phyloP scores from a whole-genome alignment of 108 stramenopile species.

The Discostella pseudostelligera region DNA sequence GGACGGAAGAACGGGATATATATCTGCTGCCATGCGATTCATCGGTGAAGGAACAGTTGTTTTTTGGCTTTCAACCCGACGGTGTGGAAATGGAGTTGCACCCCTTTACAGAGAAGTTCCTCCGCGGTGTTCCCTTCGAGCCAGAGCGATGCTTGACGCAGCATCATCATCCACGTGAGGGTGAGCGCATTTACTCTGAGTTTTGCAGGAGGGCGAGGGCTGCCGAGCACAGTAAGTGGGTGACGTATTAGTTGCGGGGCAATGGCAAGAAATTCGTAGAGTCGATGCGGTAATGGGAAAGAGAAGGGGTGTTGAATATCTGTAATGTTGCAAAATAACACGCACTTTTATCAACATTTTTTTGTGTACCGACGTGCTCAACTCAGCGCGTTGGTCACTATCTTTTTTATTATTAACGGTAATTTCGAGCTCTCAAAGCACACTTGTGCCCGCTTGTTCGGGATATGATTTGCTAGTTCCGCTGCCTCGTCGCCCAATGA shows the following conservation, averaged over 20 bases:
- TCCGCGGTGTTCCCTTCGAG: neutral
- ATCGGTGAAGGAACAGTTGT: slow-evolving; percentile 8
- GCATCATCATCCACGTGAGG: slow-evolving; percentile 39
- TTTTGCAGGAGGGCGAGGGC: slow-evolving; percentile 22
- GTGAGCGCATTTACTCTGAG: slow-evolving; percentile 28
- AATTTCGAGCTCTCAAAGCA: slow-evolving; percentile 64
- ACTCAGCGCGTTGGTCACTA: slow-evolving; percentile 50
- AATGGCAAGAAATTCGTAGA: too few relatives aligned
- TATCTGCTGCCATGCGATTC: slow-evolving; percentile 8
- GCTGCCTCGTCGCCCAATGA: slow-evolving; percentile 70
- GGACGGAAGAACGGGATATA: neutral
- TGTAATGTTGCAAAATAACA: too few relatives aligned
- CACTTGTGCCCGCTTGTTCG: slow-evolving; percentile 58
- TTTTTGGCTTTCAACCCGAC: slow-evolving; percentile 17
- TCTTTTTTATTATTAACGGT: slow-evolving; percentile 57
- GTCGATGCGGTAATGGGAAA: too few relatives aligned
- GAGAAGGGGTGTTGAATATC: too few relatives aligned
- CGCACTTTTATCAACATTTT: too few relatives aligned
- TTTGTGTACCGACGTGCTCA: neutral
- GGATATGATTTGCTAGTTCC: slow-evolving; percentile 44
- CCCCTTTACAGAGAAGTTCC: slow-evolving; percentile 11
- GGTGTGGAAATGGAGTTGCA: slow-evolving; percentile 31
- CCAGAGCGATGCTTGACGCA: slow-evolving; percentile 24
- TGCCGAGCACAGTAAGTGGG: slow-evolving; percentile 21
- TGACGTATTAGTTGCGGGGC: slow-evolving; percentile 13